phyloP scores from a whole-genome alignment of 768 basidiomycete species.

The Lentinula raphanica region DNA sequence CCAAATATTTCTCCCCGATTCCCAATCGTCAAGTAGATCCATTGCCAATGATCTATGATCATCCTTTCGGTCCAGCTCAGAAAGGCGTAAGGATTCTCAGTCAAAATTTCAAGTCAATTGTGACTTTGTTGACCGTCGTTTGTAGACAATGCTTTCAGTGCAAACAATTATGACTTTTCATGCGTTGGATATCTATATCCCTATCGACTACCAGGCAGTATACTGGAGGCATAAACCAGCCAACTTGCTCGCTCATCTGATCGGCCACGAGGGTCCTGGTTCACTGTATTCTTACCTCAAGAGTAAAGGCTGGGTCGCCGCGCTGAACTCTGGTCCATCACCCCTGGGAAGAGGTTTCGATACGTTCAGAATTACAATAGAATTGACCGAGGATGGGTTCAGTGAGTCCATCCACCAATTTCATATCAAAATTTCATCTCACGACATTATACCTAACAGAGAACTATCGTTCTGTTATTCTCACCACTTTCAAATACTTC shows the following conservation, averaged over 20 bases:
- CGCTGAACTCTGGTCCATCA: conserved; percentile 65
- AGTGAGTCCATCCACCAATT: conserved; percentile 41
- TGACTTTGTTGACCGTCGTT: conserved; percentile 2
- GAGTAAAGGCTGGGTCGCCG: conserved; percentile 79
- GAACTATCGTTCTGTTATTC: conserved; percentile 67
- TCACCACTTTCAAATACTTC: conserved; percentile 75
- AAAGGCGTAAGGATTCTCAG: conserved; percentile 51
- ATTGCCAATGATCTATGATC: conserved; percentile 61
- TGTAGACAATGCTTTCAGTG: conserved; percentile 73
- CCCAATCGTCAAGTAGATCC: conserved; percentile 55
- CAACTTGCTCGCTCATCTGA: conserved; percentile 69
- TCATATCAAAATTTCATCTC: conserved; percentile 7
- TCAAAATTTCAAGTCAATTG: conserved; percentile 2
- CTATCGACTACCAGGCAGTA: conserved; percentile 66
- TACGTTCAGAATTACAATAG: conserved; percentile 79
- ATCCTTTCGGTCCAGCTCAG: conserved; percentile 70
- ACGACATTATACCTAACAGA: conserved; percentile 42
- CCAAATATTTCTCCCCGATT: conserved; percentile 67
- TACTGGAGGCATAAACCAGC: conserved; percentile 77
- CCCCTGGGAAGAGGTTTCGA: conserved; percentile 77
- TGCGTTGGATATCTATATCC: conserved; percentile 76
- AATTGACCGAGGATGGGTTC: conserved; percentile 83
- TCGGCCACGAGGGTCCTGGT: conserved; percentile 91
- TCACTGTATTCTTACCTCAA: conserved; percentile 90
- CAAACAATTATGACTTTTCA: conserved; percentile 88